Evolutionary conservation across 345 rosid species (phyloP), one percentile per base, ranked within the genome.

Genomic region (Bruguiera gymnorhiza): DNA sequence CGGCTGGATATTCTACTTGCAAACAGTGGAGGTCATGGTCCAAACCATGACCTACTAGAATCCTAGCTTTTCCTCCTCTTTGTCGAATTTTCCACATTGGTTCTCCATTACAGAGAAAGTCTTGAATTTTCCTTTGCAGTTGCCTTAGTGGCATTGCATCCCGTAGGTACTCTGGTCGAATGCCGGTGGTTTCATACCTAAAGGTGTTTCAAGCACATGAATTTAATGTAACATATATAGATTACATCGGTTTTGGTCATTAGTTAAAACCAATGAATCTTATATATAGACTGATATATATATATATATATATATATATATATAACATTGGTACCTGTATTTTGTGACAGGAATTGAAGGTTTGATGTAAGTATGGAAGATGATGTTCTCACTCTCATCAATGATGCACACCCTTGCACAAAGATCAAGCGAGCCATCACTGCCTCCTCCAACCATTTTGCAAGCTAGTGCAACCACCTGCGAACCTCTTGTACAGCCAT

Each of bases 381-480:
- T 69, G 23, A 91, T 70, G 55, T 87, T 87, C 75, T 94, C 97
- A 34, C 66, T 74, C 63, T 94, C 95, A 63, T 94, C 97, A 26
- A 86, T 82, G 55, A 94, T 66, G 79, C 96, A 91, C 66, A 91
- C 89, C 78, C 90, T 85, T 1, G 89, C 97, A 55, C 96, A 91
- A 48, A 89, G 65, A 58, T 91, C 96, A 10, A 89, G 73, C 11
- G 96, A 86, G 57, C 98, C 96, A 63, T 89, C 98, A 65, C 88
- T 91, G 73, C 96, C 95, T 62, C 96, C 98, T 53, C 98, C 97
- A 63, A 91, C 92, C 93, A 88, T 89, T 77, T 94, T 91, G 84
- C 96, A 91, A 70, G 92, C 90, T 15, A 94, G 78, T 69, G 96
- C 86, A 55, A 91, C 96, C 10, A 83, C 84, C 68, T 81, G 81